Evolutionary conservation across 2,329 filamentous ascomycete genomes (phyloP), one percentile per base, ranked within the genome.

Genomic region (Rutstroemia sydowiana): DNA sequence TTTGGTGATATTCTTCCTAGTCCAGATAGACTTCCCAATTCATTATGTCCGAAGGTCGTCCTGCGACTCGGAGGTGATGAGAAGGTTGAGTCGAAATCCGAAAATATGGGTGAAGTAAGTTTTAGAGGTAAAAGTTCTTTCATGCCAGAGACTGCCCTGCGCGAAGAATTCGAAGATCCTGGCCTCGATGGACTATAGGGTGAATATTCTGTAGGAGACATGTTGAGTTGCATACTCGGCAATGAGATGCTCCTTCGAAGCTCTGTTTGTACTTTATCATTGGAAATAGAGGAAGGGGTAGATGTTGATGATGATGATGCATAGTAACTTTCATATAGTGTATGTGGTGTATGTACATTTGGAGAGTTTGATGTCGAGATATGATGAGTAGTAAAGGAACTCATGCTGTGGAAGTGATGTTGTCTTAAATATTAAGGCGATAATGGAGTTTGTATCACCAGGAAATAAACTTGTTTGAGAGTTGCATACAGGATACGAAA

Each of bases 121-220:
- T 52, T 57, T 13, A 63, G 55, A 20, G 62, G 59, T 18, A 60
- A 48, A 8, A 63, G 55, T 26, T 34, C 50, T 50, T 60, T 63
- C 62, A 65, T 64, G 2, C 57, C 55, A 9, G 57, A 49, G n/a
- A 65, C 60, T 5, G 58, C 58, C 47, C 56, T 59, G 16, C 57
- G 40, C 18, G 16, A 45, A 34, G 52, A n/a, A 26, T 23, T 45
- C 5, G 34, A 37, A 32, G 53, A 56, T 49, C 42, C 30, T 26
- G 44, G 48, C 32, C 43, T 52, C 28, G 13, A 10, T 10, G 18
- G 14, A 39, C 18, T 21, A 10, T 30, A 16, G 16, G 20, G 41
- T 5, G 23, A 50, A 36, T 23, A 13, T n/a, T 51, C 55, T 51
- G 34, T 31, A 5, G 52, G 11, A 30, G 37, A 48, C 53, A 55